These are phyloP conservation scores for Annulohypoxylon truncatum DNA, from an alignment of 2,329 filamentous ascomycete species.

Conservation along the genomic window DNA sequence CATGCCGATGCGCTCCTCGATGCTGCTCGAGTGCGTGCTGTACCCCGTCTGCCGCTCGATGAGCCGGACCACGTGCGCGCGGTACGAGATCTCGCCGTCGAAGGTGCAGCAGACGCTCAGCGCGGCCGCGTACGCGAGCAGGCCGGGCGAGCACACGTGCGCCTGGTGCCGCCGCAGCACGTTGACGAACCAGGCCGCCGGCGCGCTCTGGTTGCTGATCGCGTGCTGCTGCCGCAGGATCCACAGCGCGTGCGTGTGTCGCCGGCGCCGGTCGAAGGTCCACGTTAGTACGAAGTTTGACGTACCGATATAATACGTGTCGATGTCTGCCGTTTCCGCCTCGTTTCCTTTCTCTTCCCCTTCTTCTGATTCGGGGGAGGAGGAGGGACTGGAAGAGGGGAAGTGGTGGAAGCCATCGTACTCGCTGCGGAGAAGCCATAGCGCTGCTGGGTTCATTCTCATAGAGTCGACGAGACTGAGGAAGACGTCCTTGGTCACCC, in stretches of 20 bases:
- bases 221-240: slow-evolving; percentile 37
- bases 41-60: slow-evolving; percentile 38
- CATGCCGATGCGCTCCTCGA: slow-evolving; percentile 38
- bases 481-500: slow-evolving; percentile 42
- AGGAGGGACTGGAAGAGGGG: background rate
- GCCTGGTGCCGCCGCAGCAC: slow-evolving; percentile 38
- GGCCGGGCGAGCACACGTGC: slow-evolving; percentile 38
- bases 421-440: slow-evolving; percentile 45
- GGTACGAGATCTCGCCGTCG: slow-evolving; percentile 41
- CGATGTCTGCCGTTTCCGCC: background rate
- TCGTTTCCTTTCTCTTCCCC: background rate
- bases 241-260: slow-evolving; percentile 39
- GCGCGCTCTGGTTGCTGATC: slow-evolving; percentile 10
- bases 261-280: slow-evolving; percentile 40
- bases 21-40: slow-evolving; percentile 25
- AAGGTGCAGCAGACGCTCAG: slow-evolving; percentile 41
- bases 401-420: slow-evolving; percentile 47
- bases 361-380: background rate
- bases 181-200: slow-evolving; percentile 39
- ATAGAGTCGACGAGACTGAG: slow-evolving; percentile 41
- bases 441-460: slow-evolving; percentile 39
- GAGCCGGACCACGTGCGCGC: slow-evolving; percentile 31
- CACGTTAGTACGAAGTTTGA: slow-evolving; percentile 44
- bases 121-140: slow-evolving; percentile 42
- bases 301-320: slow-evolving; percentile 43